A percentile compares a stretch with the other conserved stretches of the same genome.
phyloP scores from a whole-genome alignment of 2,329 filamentous ascomycete genomes.

The Torrubiellomyces zombiae region DNA sequence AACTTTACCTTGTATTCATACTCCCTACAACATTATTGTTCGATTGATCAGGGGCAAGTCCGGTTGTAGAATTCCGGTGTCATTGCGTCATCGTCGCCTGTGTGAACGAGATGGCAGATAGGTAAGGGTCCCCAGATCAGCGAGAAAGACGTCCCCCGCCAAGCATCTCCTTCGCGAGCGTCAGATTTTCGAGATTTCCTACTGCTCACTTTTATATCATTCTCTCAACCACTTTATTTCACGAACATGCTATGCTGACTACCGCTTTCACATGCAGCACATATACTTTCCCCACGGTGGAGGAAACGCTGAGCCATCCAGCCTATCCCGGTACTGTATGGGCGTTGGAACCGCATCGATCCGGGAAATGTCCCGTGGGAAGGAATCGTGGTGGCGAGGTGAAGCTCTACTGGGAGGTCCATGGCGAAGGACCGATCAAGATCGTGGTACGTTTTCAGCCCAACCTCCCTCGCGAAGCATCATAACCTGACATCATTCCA shows the following conservation, averaged over 20 bases:
- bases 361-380: conserved; percentile 49
- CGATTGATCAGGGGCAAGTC: no score
- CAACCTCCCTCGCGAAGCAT: conserved; percentile 1
- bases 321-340: conserved; percentile 52
- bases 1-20: background rate
- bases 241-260: no score
- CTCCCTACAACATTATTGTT: no score
- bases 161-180: no score
- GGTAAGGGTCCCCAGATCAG: no score
- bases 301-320: conserved; percentile 45
- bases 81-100: no score
- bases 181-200: no score
- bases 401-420: conserved; percentile 62
- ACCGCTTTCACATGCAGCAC: conserved; percentile 4
- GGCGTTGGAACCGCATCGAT: conserved; percentile 48
- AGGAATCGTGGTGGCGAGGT: conserved; percentile 56
- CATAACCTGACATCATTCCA: conserved; percentile 2
- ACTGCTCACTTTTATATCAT: no score
- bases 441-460: conserved; percentile 50
- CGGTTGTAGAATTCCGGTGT: no score
- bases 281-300: conserved; percentile 24
- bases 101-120: conserved; percentile 1
- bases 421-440: conserved; percentile 56
- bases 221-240: no score
- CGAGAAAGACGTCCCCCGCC: no score